Evolutionary conservation across 2,329 filamentous ascomycete species (phyloP), one percentile per base, ranked within the genome.

Genomic region (Anisogramma anomala): DNA sequence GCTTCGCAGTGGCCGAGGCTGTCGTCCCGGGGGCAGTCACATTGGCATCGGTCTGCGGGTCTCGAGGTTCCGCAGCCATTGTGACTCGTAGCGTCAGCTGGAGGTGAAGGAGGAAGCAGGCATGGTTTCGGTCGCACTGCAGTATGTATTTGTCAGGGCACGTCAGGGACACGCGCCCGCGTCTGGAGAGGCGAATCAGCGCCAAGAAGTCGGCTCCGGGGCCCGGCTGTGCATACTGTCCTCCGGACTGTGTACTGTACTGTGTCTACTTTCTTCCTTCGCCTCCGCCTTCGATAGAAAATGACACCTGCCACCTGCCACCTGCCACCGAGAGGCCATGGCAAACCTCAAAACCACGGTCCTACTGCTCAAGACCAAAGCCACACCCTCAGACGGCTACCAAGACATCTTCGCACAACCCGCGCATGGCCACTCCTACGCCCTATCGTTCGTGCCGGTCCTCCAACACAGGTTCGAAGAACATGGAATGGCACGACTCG

Each of bases 311-410:
- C n/a, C n/a, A n/a, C n/a, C n/a, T n/a, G n/a, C n/a, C n/a, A n/a
- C n/a, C n/a, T n/a, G n/a, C n/a, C n/a, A n/a, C n/a, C n/a, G n/a
- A n/a, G n/a, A n/a, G n/a, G n/a, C n/a, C n/a, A n/a, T n/a, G n/a
- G n/a, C n/a, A n/a, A n/a, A n/a, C n/a, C n/a, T n/a, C n/a, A n/a
- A n/a, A n/a, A n/a, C n/a, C n/a, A n/a, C 82, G 1, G 61, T 91
- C 17, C 65, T 89, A 17, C 68, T 91, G 1, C 71, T 91, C 41
- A 91, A 91, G 61, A 89, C 84, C 3, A 80, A 72, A 53, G 89
- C 84, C 0, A 67, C 63, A 0, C 83, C 84, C 0, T 68, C 64
- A 33, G 84, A 91, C 56, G 71, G 73, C 7, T 91, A 91, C 55
- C 70, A 83, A 50, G 77, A 84, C 35, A 66, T 78, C 33, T 82